phyloP scores from a whole-genome alignment of 176 grass and related monocot species.

The Bonia amplexicaulis region DNA sequence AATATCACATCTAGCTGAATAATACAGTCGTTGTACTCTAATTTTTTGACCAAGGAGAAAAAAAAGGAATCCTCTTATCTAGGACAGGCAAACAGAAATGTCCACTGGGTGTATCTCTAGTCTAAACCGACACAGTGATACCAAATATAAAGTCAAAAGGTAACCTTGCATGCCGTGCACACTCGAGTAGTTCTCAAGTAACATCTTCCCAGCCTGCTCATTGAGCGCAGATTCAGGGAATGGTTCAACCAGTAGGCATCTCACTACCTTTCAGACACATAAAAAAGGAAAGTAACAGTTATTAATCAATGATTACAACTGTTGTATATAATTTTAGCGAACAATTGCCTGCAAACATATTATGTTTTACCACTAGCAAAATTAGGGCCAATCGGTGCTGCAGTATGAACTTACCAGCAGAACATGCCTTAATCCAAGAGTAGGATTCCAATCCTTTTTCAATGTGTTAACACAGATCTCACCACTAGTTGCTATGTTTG shows the following conservation, averaged over 20 bases:
- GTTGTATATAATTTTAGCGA: not conserved
- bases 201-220: conserved; percentile 90
- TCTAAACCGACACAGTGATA: not conserved
- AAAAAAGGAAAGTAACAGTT: not conserved
- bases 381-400: not conserved
- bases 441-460: conserved; percentile 94
- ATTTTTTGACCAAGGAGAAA: not conserved
- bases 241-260: conserved; percentile 64
- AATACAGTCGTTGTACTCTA: not conserved
- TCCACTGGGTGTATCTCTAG: not conserved
- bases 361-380: not conserved
- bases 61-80: not conserved
- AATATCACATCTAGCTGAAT: not conserved
- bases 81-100: not conserved
- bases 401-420: conserved; percentile 57
- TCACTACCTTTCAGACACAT: conserved; percentile 37
- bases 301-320: not conserved
- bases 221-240: conserved; percentile 89
- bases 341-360: not conserved
- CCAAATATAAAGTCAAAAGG: not conserved
- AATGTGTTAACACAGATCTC: conserved; percentile 95
- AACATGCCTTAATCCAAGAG: conserved; percentile 86
- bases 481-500: conserved; percentile 80
- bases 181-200: conserved; percentile 69
- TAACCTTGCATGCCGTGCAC: conserved; percentile 70